Percentiles rank a stretch among this genome's conserved stretches.
Conservation (phyloP, 73 alveolate genomes). For the Uronychia setigera region DNA sequence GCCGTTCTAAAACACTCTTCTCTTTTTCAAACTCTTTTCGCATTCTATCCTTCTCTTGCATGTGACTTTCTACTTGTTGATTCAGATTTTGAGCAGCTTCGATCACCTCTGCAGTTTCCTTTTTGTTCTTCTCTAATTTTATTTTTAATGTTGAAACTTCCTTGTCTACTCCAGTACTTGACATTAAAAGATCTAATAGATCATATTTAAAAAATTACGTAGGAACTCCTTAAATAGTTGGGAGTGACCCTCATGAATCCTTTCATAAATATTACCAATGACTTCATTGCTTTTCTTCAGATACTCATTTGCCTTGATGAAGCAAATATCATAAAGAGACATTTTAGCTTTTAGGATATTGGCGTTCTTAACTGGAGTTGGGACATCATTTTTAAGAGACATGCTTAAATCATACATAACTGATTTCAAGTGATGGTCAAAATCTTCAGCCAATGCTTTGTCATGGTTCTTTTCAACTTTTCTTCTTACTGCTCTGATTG, state of each 20-base stretch:
- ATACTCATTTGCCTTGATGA: constrained; percentile 36
- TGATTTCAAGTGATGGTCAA: constrained; percentile 71
- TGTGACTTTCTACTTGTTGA: neutral
- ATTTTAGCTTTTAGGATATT: constrained; percentile 47
- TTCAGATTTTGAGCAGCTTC: constrained; percentile 11
- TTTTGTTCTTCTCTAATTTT: constrained; percentile 60
- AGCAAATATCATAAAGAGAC: constrained; percentile 57
- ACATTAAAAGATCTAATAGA: neutral
- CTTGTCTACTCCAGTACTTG: neutral
- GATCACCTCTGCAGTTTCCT: constrained; percentile 66
- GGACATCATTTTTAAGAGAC: constrained; percentile 17
- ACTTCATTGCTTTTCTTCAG: constrained; percentile 11
- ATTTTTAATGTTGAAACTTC: constrained; percentile 26
- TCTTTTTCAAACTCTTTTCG: constrained; percentile 10
- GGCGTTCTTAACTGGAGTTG: constrained; percentile 30
- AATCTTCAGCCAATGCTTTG: constrained; percentile 71
- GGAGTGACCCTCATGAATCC: constrained; percentile 16
- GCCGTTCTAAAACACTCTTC: neutral
- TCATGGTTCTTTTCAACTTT: constrained; percentile 56
- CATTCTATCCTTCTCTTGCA: constrained; percentile 11
- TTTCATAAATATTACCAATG: constrained; percentile 1
- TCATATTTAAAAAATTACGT: neutral
- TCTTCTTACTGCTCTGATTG: constrained; percentile 59
- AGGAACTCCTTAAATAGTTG: neutral
- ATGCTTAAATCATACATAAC: constrained; percentile 69